Evolutionary conservation across 2,329 filamentous ascomycete genomes (phyloP), one percentile per base, ranked within the genome.

Genomic region (Talaromyces sp.): DNA sequence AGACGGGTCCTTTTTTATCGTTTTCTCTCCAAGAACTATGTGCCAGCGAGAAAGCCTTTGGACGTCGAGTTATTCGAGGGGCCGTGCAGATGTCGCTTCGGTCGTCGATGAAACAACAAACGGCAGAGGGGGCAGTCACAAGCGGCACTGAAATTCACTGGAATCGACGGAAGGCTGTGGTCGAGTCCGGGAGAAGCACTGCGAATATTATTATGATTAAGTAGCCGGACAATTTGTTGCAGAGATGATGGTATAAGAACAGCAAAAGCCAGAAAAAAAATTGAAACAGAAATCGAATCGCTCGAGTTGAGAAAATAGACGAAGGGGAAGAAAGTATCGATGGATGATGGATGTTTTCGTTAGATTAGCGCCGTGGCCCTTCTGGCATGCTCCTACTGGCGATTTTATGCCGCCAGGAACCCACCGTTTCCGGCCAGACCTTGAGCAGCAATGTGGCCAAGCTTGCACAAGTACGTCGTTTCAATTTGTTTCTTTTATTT

Each of bases 301-400:
- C 19, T 33, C 45, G 7, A 48, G 28, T 28, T 13, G 48, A n/a
- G 35, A 28, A 39, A 39, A 51, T 11, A 39, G 48, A 52, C n/a
- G 48, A 35, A 37, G 48, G 33, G 36, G 33, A 25, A 51, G 35
- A 51, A 37, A 35, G 48, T 51, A 46, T 51, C 33, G 48, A 37
- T 19, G 46, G 31, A 15, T 17, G 46, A 1, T 50, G 48, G 48
- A 36, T 52, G 48, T 52, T 52, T 52, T 28, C 48, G 33, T 52
- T 33, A 52, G 35, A 31, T 52, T 52, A 52, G 48, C 48, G 48
- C 48, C 31, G 48, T 25, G 48, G 48, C 19, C 48, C 48, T 36
- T 37, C 28, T 35, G 46, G 46, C 31, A 51, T 37, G 33, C 48
- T 25, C 43, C 41, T 46, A 46, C 41, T 46, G 41, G 43, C 43